Evolutionary conservation across 805 yeast species (phyloP).

Genomic region (Wickerhamiella shivajii): DNA sequence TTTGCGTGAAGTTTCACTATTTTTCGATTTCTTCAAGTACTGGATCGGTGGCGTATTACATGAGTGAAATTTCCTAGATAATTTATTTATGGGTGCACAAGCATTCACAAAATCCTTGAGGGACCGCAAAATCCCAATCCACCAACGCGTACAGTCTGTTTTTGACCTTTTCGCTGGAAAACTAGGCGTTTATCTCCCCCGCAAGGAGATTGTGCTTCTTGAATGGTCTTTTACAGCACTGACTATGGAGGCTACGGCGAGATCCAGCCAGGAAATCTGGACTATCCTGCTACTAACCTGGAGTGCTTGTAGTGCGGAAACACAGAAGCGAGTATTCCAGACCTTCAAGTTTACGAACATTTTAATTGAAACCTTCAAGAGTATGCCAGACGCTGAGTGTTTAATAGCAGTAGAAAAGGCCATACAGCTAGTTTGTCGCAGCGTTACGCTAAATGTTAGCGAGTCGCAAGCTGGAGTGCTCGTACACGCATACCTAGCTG

Average conservation of each 20-base stretch:
- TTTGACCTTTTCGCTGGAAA: slow-evolving; percentile 12
- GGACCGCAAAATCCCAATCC: slow-evolving; percentile 14
- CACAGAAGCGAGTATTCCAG: slow-evolving; percentile 8
- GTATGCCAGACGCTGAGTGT: neutral
- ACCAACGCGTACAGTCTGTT: slow-evolving; percentile 17
- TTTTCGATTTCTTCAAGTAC: no score
- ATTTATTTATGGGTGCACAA: slow-evolving; percentile 15
- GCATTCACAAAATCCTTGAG: slow-evolving; percentile 23
- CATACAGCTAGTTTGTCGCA: no score
- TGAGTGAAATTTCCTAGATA: neutral
- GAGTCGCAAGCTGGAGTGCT: neutral
- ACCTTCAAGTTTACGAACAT: slow-evolving; percentile 9
- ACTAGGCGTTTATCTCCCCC: slow-evolving; percentile 20
- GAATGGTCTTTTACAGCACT: slow-evolving; percentile 26
- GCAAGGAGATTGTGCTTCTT: slow-evolving; percentile 21
- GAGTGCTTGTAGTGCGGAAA: slow-evolving; percentile 5
- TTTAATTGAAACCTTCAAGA: slow-evolving; percentile 5
- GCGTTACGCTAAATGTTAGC: no score
- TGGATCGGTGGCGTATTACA: no score
- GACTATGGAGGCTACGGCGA: slow-evolving; percentile 12
- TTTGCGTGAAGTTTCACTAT: no score
- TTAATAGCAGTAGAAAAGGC: no score
- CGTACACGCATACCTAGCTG: neutral
- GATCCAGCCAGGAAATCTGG: slow-evolving; percentile 15
- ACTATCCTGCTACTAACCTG: slow-evolving; percentile 9